Percentiles rank a stretch among this genome's conserved stretches.
These are phyloP conservation scores for Cladosporium sp. DNA, from an alignment of 2,329 filamentous ascomycete species.

Conservation along the genomic window DNA sequence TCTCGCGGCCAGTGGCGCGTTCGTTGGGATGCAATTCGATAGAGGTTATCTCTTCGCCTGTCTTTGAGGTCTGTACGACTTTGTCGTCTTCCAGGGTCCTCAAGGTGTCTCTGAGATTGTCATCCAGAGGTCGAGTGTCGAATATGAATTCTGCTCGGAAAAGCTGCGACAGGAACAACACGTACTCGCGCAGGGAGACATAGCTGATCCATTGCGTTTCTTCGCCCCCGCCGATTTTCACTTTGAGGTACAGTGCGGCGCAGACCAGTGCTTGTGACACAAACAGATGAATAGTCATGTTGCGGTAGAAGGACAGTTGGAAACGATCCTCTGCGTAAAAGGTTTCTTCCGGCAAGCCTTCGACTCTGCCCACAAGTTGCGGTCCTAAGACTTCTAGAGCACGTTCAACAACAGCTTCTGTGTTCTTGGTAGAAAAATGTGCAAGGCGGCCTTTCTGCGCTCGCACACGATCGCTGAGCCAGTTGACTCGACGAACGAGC, in stretches of 20 bases:
- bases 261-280: slow-evolving; percentile 89
- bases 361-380: slow-evolving; percentile 75
- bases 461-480: slow-evolving; percentile 76
- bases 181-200: slow-evolving; percentile 67
- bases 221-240: slow-evolving; percentile 86
- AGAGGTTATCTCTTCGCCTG: slow-evolving; percentile 53
- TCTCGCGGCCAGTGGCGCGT: slow-evolving; percentile 75
- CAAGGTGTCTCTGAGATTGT: slow-evolving; percentile 78
- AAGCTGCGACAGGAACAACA: slow-evolving; percentile 83
- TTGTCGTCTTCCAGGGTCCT: slow-evolving; percentile 70
- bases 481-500: slow-evolving; percentile 79
- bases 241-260: slow-evolving; percentile 80
- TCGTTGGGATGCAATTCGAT: slow-evolving; percentile 75
- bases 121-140: slow-evolving; percentile 72
- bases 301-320: slow-evolving; percentile 95
- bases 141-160: slow-evolving; percentile 98
- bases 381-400: slow-evolving; percentile 88
- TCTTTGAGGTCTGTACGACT: slow-evolving; percentile 64
- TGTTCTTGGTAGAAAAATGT: slow-evolving; percentile 78
- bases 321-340: slow-evolving; percentile 93
- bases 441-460: slow-evolving; percentile 88
- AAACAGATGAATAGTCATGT: slow-evolving; percentile 99
- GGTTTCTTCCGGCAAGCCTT: slow-evolving; percentile 80
- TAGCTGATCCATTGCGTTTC: slow-evolving; percentile 64
- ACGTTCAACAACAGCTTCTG: slow-evolving; percentile 77